These are phyloP conservation scores for Golovinomyces cichoracearum DNA, from an alignment of 2,329 filamentous ascomycete genomes.

Conservation along the genomic window DNA sequence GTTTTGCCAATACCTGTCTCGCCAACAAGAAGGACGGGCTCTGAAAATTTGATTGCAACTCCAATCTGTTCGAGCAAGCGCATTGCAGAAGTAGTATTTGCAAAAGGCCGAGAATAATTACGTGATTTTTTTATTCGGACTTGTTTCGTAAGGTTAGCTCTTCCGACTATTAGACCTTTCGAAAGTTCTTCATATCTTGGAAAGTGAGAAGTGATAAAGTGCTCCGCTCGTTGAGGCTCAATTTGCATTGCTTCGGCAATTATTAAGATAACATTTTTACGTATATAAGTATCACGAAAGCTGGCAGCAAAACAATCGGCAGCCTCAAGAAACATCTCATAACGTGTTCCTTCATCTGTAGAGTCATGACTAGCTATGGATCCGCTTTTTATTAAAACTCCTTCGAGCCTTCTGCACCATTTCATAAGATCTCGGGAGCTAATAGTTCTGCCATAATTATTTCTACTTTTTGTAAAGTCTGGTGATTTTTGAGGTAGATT, in stretches of 20 bases:
- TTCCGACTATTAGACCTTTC: slow-evolving; percentile 34
- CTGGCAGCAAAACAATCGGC: slow-evolving; percentile 78
- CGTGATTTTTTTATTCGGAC: slow-evolving; percentile 24
- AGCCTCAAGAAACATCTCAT: slow-evolving; percentile 81
- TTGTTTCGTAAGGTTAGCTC: slow-evolving; percentile 31
- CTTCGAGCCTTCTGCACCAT: slow-evolving; percentile 56
- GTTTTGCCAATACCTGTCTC: slow-evolving; percentile 98
- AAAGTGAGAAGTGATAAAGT: slow-evolving; percentile 48
- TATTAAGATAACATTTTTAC: slow-evolving; percentile 32
- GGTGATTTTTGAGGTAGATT: slow-evolving; percentile 19
- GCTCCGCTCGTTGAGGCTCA: slow-evolving; percentile 53
- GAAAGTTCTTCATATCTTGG: slow-evolving; percentile 40
- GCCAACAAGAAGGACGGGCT: slow-evolving; percentile 82
- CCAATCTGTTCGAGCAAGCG: slow-evolving; percentile 71
- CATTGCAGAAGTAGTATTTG: slow-evolving; percentile 64
- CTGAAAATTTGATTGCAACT: slow-evolving; percentile 54
- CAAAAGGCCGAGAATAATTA: slow-evolving; percentile 36
- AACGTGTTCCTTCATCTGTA: slow-evolving; percentile 42
- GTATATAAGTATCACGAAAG: slow-evolving; percentile 37
- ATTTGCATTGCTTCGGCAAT: slow-evolving; percentile 77
- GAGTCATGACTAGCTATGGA: slow-evolving; percentile 42
- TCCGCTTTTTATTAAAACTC: slow-evolving; percentile 33
- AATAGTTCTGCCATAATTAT: slow-evolving; percentile 25
- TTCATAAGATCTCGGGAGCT: slow-evolving; percentile 66
- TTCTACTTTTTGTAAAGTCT: slow-evolving; percentile 21